Percentiles rank a stretch among this genome's conserved stretches.
Conservation (phyloP, 306 rosid species). For the Luffa aegyptiaca region DNA sequence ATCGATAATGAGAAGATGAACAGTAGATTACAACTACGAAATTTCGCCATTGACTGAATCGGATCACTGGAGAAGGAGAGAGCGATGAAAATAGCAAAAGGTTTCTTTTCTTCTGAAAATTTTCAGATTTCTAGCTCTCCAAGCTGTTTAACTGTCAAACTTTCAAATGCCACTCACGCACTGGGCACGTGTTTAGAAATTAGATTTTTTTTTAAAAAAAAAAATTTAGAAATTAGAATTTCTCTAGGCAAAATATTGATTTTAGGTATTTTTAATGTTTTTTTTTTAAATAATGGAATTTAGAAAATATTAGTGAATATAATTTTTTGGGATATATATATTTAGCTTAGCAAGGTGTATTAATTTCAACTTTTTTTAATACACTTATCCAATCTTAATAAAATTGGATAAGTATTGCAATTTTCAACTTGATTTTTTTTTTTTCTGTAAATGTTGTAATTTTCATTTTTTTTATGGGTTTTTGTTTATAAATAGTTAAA, state of each 20-base stretch:
- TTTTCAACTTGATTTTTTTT: too few species aligned
- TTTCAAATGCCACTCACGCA: not conserved
- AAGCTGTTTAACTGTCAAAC: constrained; percentile 2
- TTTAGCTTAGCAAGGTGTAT: too few species aligned
- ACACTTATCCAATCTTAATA: too few species aligned
- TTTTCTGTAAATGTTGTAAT: too few species aligned
- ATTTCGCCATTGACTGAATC: constrained; percentile 25
- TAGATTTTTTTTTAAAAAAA: too few species aligned
- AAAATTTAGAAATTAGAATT: too few species aligned
- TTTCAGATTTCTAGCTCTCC: not conserved
- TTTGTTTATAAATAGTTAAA: too few species aligned
- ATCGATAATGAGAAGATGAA: constrained; percentile 28
- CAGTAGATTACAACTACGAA: constrained; percentile 14
- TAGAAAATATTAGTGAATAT: not conserved
- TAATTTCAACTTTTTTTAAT: too few species aligned
- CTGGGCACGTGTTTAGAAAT: not conserved
- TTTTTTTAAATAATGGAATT: not conserved
- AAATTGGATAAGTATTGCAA: too few species aligned
- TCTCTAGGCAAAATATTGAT: not conserved
- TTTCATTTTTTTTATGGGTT: too few species aligned
- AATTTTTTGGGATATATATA: too few species aligned
- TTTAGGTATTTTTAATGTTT: not conserved
- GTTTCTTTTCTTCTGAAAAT: not conserved
- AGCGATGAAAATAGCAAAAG: not conserved
- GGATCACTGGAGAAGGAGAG: constrained; percentile 5